Base-by-base conservation (phyloP, 2,329 filamentous ascomycete species). In the Phialophora chinensis region DNA sequence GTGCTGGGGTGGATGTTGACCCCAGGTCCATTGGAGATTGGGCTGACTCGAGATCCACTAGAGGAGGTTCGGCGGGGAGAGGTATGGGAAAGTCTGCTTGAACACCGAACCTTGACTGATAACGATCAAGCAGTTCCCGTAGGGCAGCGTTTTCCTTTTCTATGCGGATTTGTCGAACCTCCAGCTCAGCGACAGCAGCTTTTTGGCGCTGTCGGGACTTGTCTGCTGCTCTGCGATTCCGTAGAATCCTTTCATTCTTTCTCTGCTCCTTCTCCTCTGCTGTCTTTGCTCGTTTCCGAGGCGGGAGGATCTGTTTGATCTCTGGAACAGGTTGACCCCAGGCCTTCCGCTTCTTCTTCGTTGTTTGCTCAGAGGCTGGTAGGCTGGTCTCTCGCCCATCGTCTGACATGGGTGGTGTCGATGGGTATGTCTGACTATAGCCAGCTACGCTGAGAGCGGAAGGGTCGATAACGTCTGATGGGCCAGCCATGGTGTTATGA, bases 211-310 rank as follows among this genome's bases (percentile, higher is more conserved):
- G 95, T 59, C 95, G 87, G 3, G 95, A 99, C 66, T 96, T 97
- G 84, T 98, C 95, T 49, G 95, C 95, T 54, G 95, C 95, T 66
- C 93, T 91, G 72, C 95, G 92, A 77, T 99, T 99, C 53, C 95
- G 90, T 74, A 98, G 92, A 71, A 99, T 95, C 69, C 95, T 92
- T 83, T 99, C 95, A 63, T 98, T 96, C 69, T 95, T 91, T 53
- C 95, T 91, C 80, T 99, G 95, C 81, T 98, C 95, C 82, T 99
- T 99, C 81, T 99, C 95, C 75, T 97, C 95, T 75, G 96, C 94
- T 2, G 95, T 99, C 86, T 98, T 99, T 74, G 95, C 95, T 69
- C 95, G 92, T 87, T 99, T 99, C 72, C 91, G 69, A 42, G 72
- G 72, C 17, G 92, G 69, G 0, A 64, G 63, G 7, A 66, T 59